Evolutionary conservation across 495 filamentous ascomycete genomes (phyloP).

Genomic region (Amniculicola lignicola): DNA sequence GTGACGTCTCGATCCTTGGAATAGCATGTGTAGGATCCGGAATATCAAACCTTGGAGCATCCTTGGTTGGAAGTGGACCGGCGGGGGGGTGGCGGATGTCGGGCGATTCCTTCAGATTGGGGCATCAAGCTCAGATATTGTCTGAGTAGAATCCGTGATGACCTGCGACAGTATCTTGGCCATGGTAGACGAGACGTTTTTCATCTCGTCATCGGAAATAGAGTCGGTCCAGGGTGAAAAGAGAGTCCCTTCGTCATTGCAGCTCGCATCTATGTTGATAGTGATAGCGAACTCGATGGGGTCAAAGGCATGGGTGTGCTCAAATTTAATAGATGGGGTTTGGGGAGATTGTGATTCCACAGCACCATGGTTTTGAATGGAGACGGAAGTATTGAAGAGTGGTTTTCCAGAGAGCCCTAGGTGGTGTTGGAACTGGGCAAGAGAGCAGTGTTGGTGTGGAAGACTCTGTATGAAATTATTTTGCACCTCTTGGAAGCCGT

Average conservation of each 20-base stretch:
- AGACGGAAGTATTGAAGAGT: constrained; percentile 35
- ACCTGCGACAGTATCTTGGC: constrained; percentile 17
- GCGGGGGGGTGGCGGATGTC: neutral
- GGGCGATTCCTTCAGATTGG: constrained; percentile 13
- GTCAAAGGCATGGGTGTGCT: constrained; percentile 23
- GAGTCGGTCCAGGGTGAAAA: constrained; percentile 32
- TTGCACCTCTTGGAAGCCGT: constrained; percentile 29
- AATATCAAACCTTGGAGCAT: neutral
- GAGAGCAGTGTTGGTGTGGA: constrained; percentile 32
- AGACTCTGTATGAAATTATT: constrained; percentile 31
- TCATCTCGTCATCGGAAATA: constrained; percentile 22
- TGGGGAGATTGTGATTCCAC: neutral
- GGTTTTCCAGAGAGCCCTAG: constrained; percentile 28
- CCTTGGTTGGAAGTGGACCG: neutral
- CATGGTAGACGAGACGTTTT: constrained; percentile 18
- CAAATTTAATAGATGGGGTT: constrained; percentile 19
- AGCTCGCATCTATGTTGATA: constrained; percentile 30
- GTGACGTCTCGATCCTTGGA: neutral
- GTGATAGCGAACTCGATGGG: constrained; percentile 34
- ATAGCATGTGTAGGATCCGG: constrained; percentile 6
- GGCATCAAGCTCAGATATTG: constrained; percentile 20
- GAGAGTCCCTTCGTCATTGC: constrained; percentile 25
- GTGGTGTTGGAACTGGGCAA: constrained; percentile 34
- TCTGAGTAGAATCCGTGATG: constrained; percentile 15
- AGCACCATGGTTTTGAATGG: constrained; percentile 28